Base-by-base conservation (phyloP, 1,284 basidiomycete genomes). In the Leccinum holopus region DNA sequence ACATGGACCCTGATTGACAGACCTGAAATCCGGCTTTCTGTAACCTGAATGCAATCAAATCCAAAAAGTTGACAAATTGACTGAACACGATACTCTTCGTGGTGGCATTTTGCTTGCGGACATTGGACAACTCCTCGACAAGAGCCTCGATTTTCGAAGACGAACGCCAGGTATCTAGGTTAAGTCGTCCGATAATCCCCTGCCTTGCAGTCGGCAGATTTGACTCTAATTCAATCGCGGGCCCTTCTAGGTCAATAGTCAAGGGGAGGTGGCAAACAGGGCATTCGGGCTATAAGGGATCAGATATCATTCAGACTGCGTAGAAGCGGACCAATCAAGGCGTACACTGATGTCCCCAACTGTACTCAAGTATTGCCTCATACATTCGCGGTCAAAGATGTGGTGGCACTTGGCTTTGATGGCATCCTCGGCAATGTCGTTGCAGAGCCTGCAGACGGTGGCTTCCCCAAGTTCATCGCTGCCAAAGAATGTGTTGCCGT, bases 121-220 rank as follows among this genome's bases (percentile, higher is more conserved):
- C 82, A 74, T 92, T 92, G 72, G 85, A 89, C 58, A 99, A 80
- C 78, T 99, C 97, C 76, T 99, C 97, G 2, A 99, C 83, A 1
- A 99, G 82, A 2, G 97, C 97, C 75, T 99, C 97, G 59, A 99
- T 95, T 82, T 99, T 99, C 10, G 95, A 92, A 39, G 94, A 96
- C 4, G 95, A 97, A 52, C 94, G 86, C 95, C 95, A 98, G 64
- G 88, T 86, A 69, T 92, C 87, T 52, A 98, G 80, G 72, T 98
- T 88, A 18, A 99, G 82, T 5, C 96, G 86, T 37, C 94, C 92
- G 5, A 99, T 84, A 62, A 99, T 98, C 47, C 97, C 97, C 76
- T 99, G 97, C 39, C 94, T 87, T 37, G 85, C 83, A n/a, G 72
- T 77, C 10, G 80, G 74, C 16, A 75, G 65, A 63, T 83, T 86